A percentile compares a stretch with the other conserved stretches of the same genome.
Conservation (phyloP, 2,329 filamentous ascomycete genomes). For the Diaporthe helianthi region DNA sequence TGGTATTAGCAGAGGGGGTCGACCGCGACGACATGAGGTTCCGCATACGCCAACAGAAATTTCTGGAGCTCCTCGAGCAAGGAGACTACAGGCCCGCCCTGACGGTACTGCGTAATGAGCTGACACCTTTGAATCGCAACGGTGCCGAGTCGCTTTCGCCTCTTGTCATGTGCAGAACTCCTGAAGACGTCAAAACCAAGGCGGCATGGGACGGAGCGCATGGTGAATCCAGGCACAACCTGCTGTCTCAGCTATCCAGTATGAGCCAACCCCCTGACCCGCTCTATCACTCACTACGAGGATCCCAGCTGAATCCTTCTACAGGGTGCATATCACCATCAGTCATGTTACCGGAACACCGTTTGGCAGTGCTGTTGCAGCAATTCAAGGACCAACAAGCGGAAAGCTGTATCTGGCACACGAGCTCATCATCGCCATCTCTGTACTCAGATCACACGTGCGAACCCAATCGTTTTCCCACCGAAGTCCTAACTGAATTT, state of each 20-base stretch:
- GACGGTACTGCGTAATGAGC: constrained; percentile 82
- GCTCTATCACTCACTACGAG: neutral
- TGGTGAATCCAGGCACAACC: constrained; percentile 73
- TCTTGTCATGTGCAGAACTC: constrained; percentile 85
- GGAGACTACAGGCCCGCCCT: constrained; percentile 77
- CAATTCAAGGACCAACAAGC: constrained; percentile 88
- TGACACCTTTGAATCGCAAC: constrained; percentile 86
- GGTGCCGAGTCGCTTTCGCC: constrained; percentile 85
- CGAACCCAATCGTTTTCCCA: constrained; percentile 80
- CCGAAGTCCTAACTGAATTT: constrained; percentile 73
- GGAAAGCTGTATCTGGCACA: constrained; percentile 86
- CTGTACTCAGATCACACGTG: constrained; percentile 90
- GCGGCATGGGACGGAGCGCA: constrained; percentile 86
- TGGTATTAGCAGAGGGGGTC: constrained; percentile 78
- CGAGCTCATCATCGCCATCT: constrained; percentile 77
- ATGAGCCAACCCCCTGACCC: constrained; percentile 36
- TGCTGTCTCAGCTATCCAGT: constrained; percentile 88
- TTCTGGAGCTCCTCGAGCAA: constrained; percentile 84
- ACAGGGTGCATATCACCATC: constrained; percentile 90
- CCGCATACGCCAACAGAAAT: constrained; percentile 91
- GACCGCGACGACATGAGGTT: constrained; percentile 85
- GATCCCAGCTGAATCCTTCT: constrained; percentile 36
- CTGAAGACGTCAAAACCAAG: constrained; percentile 76
- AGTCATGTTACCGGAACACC: constrained; percentile 94
- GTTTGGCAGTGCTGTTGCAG: constrained; percentile 80